Conservation (phyloP, 306 rosid species). For the Quillaja saponaria region DNA sequence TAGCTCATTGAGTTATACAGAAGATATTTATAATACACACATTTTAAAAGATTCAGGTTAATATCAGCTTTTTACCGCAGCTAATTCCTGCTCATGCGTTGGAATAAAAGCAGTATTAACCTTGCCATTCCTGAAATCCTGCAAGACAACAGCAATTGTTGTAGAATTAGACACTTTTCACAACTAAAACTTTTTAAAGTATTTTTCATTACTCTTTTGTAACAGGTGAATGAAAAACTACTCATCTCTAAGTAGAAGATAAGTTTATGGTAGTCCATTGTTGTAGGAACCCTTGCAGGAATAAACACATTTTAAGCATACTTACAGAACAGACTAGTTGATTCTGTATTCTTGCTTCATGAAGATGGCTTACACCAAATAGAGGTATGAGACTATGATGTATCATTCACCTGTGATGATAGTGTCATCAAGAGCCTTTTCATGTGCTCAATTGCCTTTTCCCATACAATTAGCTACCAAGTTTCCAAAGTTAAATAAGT, state of each 20-base stretch:
- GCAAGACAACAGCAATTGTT: constrained; percentile 23
- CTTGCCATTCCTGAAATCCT: constrained; percentile 90
- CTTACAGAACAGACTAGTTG: constrained; percentile 5
- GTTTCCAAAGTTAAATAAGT: constrained; percentile 22
- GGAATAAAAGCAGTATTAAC: constrained; percentile 97
- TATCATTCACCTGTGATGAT: constrained; percentile 69
- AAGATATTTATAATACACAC: not conserved
- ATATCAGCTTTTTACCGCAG: constrained; percentile 52
- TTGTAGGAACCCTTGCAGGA: constrained; percentile 88
- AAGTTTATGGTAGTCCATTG: constrained; percentile 95
- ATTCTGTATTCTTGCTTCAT: constrained; percentile 21
- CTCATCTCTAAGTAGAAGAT: constrained; percentile 86
- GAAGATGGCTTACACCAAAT: constrained; percentile 21
- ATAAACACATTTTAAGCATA: not conserved
- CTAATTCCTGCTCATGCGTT: constrained; percentile 84
- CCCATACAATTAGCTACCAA: constrained; percentile 94
- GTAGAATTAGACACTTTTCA: constrained; percentile 11
- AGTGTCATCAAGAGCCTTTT: constrained; percentile 93
- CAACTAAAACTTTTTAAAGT: constrained; percentile 19
- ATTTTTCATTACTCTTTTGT: not conserved
- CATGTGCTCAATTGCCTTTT: constrained; percentile 96
- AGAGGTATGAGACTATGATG: constrained; percentile 14
- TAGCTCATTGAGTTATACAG: not conserved
- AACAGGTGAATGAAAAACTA: constrained; percentile 17
- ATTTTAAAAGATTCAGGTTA: not conserved